Base-by-base conservation (phyloP, 2,329 filamentous ascomycete species). In the Alternaria sp. region DNA sequence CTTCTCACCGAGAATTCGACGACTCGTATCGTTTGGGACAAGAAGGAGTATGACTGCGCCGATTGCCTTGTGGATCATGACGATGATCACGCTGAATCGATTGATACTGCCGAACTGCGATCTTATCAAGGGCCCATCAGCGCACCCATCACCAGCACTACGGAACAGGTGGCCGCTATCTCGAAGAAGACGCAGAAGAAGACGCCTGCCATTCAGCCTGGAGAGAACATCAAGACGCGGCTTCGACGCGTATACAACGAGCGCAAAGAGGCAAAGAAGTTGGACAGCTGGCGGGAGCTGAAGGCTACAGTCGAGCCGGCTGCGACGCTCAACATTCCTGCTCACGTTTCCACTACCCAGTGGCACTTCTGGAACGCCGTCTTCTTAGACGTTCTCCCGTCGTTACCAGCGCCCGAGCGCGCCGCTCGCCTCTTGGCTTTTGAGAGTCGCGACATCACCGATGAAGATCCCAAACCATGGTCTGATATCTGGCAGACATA, bases 321-420 rank as follows among this genome's bases (percentile, higher is more conserved):
- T 19, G 40, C 40, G 5, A 44, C 40, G 0, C 1, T 0, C 17
- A 1, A 44, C 0, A 0, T 44, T 0, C 40, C 40, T 7, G 40
- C 17, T 1, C 40, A 44, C 1, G 17, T 19, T 1, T 44, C 40
- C 1, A 44, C 40, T 19, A 19, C 40, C 3, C 40, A 44, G 0
- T 44, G 0, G 1, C 10, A 44, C 17, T 44, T 44, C 40, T 44
- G 40, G 40, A 44, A 44, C 40, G 17, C 40, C 40, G 40, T 13
- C 5, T 21, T 44, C 17, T 44, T 44, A 0, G 40, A 44, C 1
- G 1, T 44, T 7, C 40, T 44, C 0, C n/a, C 40, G 5, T 43
- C 1, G 9, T 3, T 44, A 19, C 17, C 40, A 19, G 17, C 40
- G 11, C 5, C 17, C 11, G 17, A 44, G 5, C 40, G 40, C 40